A percentile compares a stretch with the other conserved stretches of the same genome.
Evolutionary conservation across 371 early-diverging fungal species (phyloP).

Genomic region (Mortierella sp.): DNA sequence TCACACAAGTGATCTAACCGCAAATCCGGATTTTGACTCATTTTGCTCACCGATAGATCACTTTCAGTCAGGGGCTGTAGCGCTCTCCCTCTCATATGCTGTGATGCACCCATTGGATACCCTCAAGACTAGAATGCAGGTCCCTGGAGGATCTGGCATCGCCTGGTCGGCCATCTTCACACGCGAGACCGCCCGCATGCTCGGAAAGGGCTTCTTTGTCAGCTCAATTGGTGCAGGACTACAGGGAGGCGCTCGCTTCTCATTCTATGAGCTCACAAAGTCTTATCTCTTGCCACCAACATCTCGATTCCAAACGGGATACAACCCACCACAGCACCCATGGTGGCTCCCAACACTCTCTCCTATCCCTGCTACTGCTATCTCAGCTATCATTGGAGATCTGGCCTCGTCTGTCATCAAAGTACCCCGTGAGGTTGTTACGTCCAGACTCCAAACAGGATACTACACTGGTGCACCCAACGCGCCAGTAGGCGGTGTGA

Average conservation of each 20-base stretch:
- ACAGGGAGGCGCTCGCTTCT: slow-evolving; percentile 79
- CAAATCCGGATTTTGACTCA: not conserved
- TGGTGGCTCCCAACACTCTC: slow-evolving; percentile 56
- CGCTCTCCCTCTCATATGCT: slow-evolving; percentile 74
- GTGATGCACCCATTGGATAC: slow-evolving; percentile 82
- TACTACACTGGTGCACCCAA: slow-evolving; percentile 57
- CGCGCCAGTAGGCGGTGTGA: slow-evolving; percentile 45
- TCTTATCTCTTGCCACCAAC: slow-evolving; percentile 62
- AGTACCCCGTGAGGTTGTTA: slow-evolving; percentile 88
- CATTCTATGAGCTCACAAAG: slow-evolving; percentile 83
- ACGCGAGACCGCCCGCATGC: slow-evolving; percentile 61
- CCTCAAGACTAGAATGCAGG: slow-evolving; percentile 75
- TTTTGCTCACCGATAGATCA: slow-evolving; percentile 56
- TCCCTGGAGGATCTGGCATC: slow-evolving; percentile 55
- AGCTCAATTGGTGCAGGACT: slow-evolving; percentile 71
- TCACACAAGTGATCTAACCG: not conserved
- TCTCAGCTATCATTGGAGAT: slow-evolving; percentile 83
- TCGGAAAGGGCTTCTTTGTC: slow-evolving; percentile 76
- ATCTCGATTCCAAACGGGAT: slow-evolving; percentile 45
- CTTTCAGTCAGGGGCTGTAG: slow-evolving; percentile 74
- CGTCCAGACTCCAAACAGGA: slow-evolving; percentile 80
- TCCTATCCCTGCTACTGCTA: slow-evolving; percentile 71
- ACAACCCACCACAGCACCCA: slow-evolving; percentile 37
- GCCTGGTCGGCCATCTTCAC: slow-evolving; percentile 63
- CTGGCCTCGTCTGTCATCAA: slow-evolving; percentile 81